Evolutionary conservation across 1,284 basidiomycete species (phyloP).

Genomic region (Termitomyces sp.): DNA sequence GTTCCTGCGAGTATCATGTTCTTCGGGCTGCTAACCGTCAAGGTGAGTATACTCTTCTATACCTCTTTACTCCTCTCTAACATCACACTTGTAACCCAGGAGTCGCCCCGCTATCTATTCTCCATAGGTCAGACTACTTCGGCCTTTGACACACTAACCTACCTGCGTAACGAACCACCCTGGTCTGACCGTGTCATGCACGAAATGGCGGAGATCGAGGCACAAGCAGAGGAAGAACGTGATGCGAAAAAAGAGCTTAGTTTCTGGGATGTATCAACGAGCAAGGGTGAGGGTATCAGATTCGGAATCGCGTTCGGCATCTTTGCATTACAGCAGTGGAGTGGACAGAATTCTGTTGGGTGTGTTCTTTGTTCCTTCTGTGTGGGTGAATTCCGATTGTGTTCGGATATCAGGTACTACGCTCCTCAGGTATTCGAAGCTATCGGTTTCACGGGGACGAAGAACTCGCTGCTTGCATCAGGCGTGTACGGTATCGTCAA

Average conservation of each 20-base stretch:
- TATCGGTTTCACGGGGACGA: slow-evolving; percentile 60
- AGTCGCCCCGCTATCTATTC: slow-evolving; percentile 61
- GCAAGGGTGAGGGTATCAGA: slow-evolving; percentile 67
- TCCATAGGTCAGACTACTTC: slow-evolving; percentile 46
- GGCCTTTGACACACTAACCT: slow-evolving; percentile 47
- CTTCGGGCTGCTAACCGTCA: slow-evolving; percentile 68
- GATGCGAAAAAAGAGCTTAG: slow-evolving; percentile 51
- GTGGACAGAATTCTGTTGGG: slow-evolving; percentile 68
- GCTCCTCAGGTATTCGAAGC: slow-evolving; percentile 69
- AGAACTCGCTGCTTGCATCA: slow-evolving; percentile 67
- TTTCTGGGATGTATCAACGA: slow-evolving; percentile 61
- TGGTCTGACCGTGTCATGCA: slow-evolving; percentile 45
- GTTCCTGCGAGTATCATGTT: slow-evolving; percentile 76
- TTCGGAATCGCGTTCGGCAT: slow-evolving; percentile 66
- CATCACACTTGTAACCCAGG: slow-evolving; percentile 31
- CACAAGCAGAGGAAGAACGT: slow-evolving; percentile 60
- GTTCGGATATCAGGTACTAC: slow-evolving; percentile 55
- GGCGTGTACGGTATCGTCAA: slow-evolving; percentile 63
- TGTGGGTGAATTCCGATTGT: slow-evolving; percentile 12
- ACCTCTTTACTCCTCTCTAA: slow-evolving; percentile 29
- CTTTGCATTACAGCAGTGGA: slow-evolving; percentile 69
- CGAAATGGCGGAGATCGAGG: slow-evolving; percentile 65
- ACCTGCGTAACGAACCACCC: slow-evolving; percentile 46
- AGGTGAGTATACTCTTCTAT: slow-evolving; percentile 26
- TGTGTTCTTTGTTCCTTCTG: slow-evolving; percentile 31